Base-by-base conservation (phyloP, 345 rosid species). In the Clarkia xantiana region DNA sequence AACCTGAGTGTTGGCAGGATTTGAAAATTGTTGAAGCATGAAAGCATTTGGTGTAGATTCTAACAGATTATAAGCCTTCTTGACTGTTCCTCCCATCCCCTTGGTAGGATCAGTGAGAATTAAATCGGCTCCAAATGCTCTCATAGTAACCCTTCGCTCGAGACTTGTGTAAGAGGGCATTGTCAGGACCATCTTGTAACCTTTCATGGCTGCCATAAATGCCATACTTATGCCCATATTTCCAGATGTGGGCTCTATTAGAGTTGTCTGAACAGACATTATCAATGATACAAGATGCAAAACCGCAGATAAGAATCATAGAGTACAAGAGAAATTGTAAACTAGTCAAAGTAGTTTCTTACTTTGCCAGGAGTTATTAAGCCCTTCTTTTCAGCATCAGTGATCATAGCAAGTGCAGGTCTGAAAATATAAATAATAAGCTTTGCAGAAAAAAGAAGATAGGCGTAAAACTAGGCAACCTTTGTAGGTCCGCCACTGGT, bases 211-310 rank as follows among this genome's bases (percentile, higher is more conserved):
- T 2, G 98, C 98, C 15, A 91, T 81, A 47, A 91, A 91, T 8
- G 98, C 94, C 96, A 86, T 59, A 61, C 96, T 91, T 42, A 86
- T 91, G 49, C 96, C 96, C 96, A 84, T 91, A 61, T 86, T 91
- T 41, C 98, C 98, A 0, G 98, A 86, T 4, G 98, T 91, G 0
- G 98, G 96, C 73, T 91, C 98, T 57, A 91, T 84, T 72, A 91
- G 67, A 39, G 71, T 76, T 1, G 98, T 91, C 98, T 83, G 61
- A 14, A n/a, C 29, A 9, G 29, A 4, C 43, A 20, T 11, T 57
- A 12, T 29, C 40, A 47, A 40, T 19, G 52, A 23, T 0, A 3
- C 9, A 7, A 46, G 38, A 6, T 10, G 17, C 18, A 51, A 9
- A 15, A 17, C 14, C 18, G 4, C 8, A 46, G 14, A 47, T 47